Evolutionary conservation across 1,139 yeast genomes (phyloP), one percentile per base, ranked within the genome.

Genomic region (Lodderomyces jiufengensis): DNA sequence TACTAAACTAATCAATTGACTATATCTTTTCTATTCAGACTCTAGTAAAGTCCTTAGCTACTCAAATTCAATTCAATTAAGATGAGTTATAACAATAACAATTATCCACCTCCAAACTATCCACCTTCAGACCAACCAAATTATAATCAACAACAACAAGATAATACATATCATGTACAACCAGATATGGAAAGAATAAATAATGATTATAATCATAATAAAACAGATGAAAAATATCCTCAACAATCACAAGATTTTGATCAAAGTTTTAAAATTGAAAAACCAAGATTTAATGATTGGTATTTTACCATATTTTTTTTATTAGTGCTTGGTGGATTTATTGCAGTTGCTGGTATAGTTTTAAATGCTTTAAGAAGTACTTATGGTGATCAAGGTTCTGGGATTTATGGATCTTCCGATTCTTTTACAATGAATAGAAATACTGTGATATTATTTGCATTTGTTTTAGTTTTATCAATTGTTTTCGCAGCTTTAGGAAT

Each of bases 231-330:
- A 25, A 61, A 63, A 38, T n/a, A n/a, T n/a, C 75, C 75, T 1
- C 42, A 48, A 13, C 57, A 55, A 10, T 55, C 65, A 15, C 54
- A 55, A 30, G 50, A 61, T 34, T 85, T 84, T 49, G 84, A 80
- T 22, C 75, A 82, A 36, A 71, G 83, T 8, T 86, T 84, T 61
- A 76, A 78, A 47, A 71, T 81, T 24, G 71, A 72, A 28, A 82
- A 78, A 50, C 86, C 86, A 8, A 71, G 63, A 45, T 76, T 70
- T 60, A 82, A 86, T 50, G 96, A 88, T 55, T 69, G 80, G 75
- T 82, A 84, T 0, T 84, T 84, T 48, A 70, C 84, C 0, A 48
- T 84, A 2, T 64, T 87, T 44, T 84, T 86, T 50, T 49, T 78
- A 12, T 63, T 71, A 5, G 78, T 81, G 9, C 67, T 82, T 5